A percentile compares a stretch with the other conserved stretches of the same genome.
Evolutionary conservation across 805 yeast genomes (phyloP).

Genomic region (Metschnikowia kunwiensis): DNA sequence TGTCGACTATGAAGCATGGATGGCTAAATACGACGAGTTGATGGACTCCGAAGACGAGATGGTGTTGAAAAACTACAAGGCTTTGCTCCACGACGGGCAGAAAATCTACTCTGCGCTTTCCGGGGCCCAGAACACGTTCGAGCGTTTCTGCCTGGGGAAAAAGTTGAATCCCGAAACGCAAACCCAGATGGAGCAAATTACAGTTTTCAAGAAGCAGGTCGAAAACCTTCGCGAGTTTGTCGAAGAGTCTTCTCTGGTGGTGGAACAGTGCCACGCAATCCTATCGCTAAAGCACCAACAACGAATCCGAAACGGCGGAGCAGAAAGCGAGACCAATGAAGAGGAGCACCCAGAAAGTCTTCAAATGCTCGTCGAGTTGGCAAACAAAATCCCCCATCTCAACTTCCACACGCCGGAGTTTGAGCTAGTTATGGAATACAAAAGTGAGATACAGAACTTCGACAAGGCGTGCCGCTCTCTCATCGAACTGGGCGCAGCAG

Average conservation of each 20-base stretch:
- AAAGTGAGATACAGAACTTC: conserved; percentile 50
- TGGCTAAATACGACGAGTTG: conserved; percentile 38
- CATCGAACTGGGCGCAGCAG: conserved; percentile 31
- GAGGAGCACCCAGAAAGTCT: conserved; percentile 23
- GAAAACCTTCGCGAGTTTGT: conserved; percentile 41
- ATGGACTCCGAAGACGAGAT: conserved; percentile 44
- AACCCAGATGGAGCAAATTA: conserved; percentile 11
- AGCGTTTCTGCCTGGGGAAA: conserved; percentile 10
- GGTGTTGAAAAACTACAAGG: conserved; percentile 42
- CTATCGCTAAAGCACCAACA: conserved; percentile 52
- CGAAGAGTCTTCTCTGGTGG: conserved; percentile 47
- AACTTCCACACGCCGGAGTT: conserved; percentile 57
- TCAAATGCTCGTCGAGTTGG: conserved; percentile 14
- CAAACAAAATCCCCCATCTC: conserved; percentile 44
- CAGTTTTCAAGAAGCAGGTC: conserved; percentile 22
- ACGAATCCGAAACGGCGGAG: conserved; percentile 38
- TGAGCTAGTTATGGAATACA: conserved; percentile 54
- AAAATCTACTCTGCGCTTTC: conserved; percentile 41
- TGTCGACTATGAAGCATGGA: conserved; percentile 52
- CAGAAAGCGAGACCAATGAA: conserved; percentile 15
- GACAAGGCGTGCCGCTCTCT: conserved; percentile 44
- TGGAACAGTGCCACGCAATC: conserved; percentile 52
- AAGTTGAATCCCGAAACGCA: conserved; percentile 3
- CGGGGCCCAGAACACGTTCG: conserved; percentile 19
- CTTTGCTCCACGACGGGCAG: conserved; percentile 54